Conservation (phyloP, 495 filamentous ascomycete species). For the Aspergillus egyptiacus region DNA sequence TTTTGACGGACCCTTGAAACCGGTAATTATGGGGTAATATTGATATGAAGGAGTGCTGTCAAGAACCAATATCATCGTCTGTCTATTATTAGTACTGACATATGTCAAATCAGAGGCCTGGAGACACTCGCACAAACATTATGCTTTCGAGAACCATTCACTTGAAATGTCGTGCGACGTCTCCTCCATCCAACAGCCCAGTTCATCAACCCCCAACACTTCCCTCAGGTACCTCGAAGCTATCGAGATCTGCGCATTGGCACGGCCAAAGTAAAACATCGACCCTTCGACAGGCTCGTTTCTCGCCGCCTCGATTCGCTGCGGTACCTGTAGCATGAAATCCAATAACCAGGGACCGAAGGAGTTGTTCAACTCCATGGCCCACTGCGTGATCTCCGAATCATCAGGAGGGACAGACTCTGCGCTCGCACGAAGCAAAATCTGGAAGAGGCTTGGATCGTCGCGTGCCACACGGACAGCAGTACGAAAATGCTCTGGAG, state of each 20-base stretch:
- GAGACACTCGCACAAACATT: background rate
- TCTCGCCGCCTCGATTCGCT: conserved; percentile 15
- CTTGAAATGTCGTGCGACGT: conserved; percentile 10
- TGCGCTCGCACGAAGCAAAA: conserved; percentile 34
- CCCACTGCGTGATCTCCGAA: conserved; percentile 33
- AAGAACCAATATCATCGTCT: too few relatives aligned
- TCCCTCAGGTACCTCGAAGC: conserved; percentile 25
- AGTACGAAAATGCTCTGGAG: conserved; percentile 27
- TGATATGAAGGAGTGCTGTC: too few relatives aligned
- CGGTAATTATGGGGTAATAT: too few relatives aligned
- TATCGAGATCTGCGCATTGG: conserved; percentile 21
- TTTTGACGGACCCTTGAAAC: background rate
- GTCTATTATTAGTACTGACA: too few relatives aligned
- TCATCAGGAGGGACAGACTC: conserved; percentile 35
- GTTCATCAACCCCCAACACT: conserved; percentile 20
- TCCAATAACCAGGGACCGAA: conserved; percentile 35
- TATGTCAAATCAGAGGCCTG: too few relatives aligned
- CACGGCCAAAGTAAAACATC: conserved; percentile 27
- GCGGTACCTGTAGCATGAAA: conserved; percentile 31
- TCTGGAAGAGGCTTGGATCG: conserved; percentile 26
- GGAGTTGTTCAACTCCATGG: conserved; percentile 19
- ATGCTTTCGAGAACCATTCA: background rate
- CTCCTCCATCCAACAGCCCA: conserved; percentile 26
- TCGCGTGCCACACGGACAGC: conserved; percentile 21
- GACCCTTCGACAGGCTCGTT: conserved; percentile 8